phyloP scores from a whole-genome alignment of 2,329 filamentous ascomycete species.

The Colletotrichum orbiculare region DNA sequence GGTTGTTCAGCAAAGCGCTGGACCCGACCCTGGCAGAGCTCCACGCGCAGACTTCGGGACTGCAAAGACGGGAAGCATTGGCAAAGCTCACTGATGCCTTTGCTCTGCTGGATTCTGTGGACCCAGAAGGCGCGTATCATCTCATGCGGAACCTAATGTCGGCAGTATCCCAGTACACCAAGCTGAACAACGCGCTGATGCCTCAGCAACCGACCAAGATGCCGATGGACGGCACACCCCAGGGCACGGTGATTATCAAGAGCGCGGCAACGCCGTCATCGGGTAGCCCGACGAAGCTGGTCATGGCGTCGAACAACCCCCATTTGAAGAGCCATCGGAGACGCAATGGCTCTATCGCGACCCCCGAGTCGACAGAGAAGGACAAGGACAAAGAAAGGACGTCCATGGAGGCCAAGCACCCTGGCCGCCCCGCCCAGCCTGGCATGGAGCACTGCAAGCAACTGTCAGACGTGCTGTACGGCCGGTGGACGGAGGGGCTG shows the following conservation, averaged over 20 bases:
- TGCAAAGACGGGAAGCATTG: conserved; percentile 82
- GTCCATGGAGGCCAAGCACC: conserved; percentile 63
- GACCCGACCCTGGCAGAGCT: conserved; percentile 88
- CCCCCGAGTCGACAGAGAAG: conserved; percentile 52
- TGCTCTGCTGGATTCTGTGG: conserved; percentile 83
- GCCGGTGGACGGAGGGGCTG: conserved; percentile 88
- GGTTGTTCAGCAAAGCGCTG: conserved; percentile 83
- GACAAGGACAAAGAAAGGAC: conserved; percentile 60
- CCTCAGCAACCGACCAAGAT: conserved; percentile 51
- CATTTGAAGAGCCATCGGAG: conserved; percentile 83
- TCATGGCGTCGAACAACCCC: conserved; percentile 84
- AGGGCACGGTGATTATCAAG: conserved; percentile 69
- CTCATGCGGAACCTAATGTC: conserved; percentile 82
- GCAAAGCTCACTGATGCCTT: conserved; percentile 88
- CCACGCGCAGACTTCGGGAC: conserved; percentile 78
- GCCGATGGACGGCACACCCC: conserved; percentile 58
- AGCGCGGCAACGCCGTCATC: conserved; percentile 45
- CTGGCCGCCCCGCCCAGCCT: conserved; percentile 64
- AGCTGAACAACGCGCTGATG: conserved; percentile 66
- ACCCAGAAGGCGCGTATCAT: conserved; percentile 91
- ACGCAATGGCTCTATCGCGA: conserved; percentile 62
- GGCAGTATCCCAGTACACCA: conserved; percentile 76
- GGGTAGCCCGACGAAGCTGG: conserved; percentile 70
- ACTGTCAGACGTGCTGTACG: conserved; percentile 89
- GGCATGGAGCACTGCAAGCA: conserved; percentile 95